Conservation (phyloP, 2,329 filamentous ascomycete species). For the Colletotrichum cuscutae region DNA sequence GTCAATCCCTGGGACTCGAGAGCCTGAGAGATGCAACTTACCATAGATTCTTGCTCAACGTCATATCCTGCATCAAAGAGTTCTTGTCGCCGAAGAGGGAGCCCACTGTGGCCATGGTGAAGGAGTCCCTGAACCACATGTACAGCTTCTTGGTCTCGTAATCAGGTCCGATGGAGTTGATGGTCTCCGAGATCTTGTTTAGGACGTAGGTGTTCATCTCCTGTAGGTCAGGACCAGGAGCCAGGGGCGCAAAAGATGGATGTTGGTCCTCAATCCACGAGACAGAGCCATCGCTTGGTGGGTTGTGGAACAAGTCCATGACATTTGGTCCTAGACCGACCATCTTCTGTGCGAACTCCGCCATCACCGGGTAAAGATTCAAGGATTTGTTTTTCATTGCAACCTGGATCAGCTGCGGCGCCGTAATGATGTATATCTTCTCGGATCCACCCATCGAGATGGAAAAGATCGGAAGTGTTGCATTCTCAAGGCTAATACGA, state of each 20-base stretch:
- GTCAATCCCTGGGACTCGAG: background rate
- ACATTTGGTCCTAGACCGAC: slow-evolving; percentile 48
- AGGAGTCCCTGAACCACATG: slow-evolving; percentile 49
- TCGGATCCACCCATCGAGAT: slow-evolving; percentile 52
- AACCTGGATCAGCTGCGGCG: slow-evolving; percentile 51
- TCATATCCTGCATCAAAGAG: slow-evolving; percentile 46
- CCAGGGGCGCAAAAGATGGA: background rate
- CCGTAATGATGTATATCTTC: slow-evolving; percentile 57
- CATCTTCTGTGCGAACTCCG: slow-evolving; percentile 48
- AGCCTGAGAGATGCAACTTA: background rate
- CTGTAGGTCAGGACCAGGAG: slow-evolving; percentile 3
- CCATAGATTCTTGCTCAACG: slow-evolving; percentile 12
- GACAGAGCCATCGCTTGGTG: slow-evolving; percentile 45
- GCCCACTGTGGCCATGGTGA: slow-evolving; percentile 50
- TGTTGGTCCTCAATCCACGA: slow-evolving; percentile 33
- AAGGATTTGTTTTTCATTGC: slow-evolving; percentile 54
- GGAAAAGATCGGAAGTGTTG: slow-evolving; percentile 50
- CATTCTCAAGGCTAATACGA: slow-evolving; percentile 31
- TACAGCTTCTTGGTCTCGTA: slow-evolving; percentile 37
- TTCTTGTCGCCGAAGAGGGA: slow-evolving; percentile 57
- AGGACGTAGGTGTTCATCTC: slow-evolving; percentile 42
- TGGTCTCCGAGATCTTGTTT: slow-evolving; percentile 42
- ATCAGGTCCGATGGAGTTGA: slow-evolving; percentile 39
- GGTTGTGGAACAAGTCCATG: slow-evolving; percentile 48
- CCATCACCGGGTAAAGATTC: slow-evolving; percentile 54